Evolutionary conservation across 2,329 filamentous ascomycete species (phyloP), one percentile per base, ranked within the genome.

Genomic region (Penicillium brevicompactum): DNA sequence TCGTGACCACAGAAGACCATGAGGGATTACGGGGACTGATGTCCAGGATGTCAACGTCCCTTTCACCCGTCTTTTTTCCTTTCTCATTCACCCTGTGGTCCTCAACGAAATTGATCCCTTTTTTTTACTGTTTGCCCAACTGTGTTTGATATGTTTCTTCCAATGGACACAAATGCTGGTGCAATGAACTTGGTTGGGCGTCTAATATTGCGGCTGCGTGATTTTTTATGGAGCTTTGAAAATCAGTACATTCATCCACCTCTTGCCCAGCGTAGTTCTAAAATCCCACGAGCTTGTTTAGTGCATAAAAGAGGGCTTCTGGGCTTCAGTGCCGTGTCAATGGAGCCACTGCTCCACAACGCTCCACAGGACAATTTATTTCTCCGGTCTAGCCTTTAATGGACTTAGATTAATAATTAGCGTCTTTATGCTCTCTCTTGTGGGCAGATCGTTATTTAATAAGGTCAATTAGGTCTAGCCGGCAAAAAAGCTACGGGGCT

Each of bases 1-100:
- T 65, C 64, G 59, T 61, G 63, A 60, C 56, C 59, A 61, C 51
- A 61, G 54, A 64, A 64, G 60, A 63, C 56, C 55, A 63, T 59
- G 62, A 61, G 49, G 58, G 59, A 63, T 50, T 57, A 41, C 47
- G 46, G 47, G 52, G 57, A 57, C 38, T 49, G 56, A 58, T 64
- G 55, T 60, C 57, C 62, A 60, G 59, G 62, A 63, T 60, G 57
- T 64, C 60, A 55, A 65, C 64, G 49, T 58, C 60, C 38, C 55
- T 53, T 60, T 55, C 46, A 50, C 49, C 41, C 50, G 52, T 59
- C 52, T 34, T 55, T 55, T 63, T 63, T 53, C 59, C 53, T 57
- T 54, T 57, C 62, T 56, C 30, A 52, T 41, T 50, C 47, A 49
- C 49, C 34, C 48, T 55, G 50, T 65, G 56, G 51, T 54, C 47